Evolutionary conservation across 352 stramenopile genomes (phyloP), one percentile per base, ranked within the genome.

Genomic region (Globisporangium middletonii): DNA sequence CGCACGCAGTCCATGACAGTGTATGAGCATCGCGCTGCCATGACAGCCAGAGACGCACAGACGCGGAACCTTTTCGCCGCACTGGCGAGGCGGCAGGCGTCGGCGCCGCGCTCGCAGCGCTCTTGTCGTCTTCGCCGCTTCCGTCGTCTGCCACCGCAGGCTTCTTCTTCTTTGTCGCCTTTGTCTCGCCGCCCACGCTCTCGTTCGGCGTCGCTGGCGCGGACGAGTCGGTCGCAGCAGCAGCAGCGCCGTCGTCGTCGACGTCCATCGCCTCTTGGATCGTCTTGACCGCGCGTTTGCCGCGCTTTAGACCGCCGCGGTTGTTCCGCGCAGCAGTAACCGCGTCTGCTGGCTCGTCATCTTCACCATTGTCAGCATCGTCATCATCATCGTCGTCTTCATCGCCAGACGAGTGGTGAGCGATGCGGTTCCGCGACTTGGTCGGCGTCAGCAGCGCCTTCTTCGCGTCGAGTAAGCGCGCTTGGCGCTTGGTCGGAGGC

Each of bases 61-160:
- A 7, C 4, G 26, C 27, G 18, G 18, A 37, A 52, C 68, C 63
- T 46, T 78, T 84, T 16, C 65, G 70, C 19, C 74, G 71, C 18
- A 67, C 62, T 55, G 75, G 72, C 5, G 75, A 83, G 13, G 71
- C 72, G 0, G 59, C 65, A 3, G 72, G 68, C 12, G 75, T 73
- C 6, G 52, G 47, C 1, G 65, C 47, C 2, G 67, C 79, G 37
- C 56, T 62, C 19, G 55, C 35, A 23, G 71, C 62, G 48, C 60
- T 74, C 15, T 54, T 60, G 18, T 45, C 51, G 52, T 65, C 61
- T 18, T 46, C 23, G 66, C 59, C 13, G 61, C 59, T 8, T 70
- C 65, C 26, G 33, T 70, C 9, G 55, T 72, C 11, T 16, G 38
- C 37, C 15, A n/a, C 16, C 18, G 49, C 28, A 5, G 28, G 9